Conservation (phyloP, 768 basidiomycete species). For the Daedalea quercina region DNA sequence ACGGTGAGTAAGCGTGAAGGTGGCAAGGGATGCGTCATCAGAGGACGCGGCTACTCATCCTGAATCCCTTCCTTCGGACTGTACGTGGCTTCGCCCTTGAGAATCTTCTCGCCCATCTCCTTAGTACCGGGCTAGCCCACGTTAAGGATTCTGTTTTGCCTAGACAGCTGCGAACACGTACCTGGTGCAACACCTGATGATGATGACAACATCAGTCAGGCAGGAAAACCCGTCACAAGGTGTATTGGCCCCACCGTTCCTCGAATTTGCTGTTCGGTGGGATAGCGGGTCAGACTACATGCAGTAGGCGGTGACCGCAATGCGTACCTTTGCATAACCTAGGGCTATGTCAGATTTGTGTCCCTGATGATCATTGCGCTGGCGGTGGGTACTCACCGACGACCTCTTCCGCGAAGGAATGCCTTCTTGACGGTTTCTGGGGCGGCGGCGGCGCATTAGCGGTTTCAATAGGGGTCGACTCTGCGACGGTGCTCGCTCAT, state of each 20-base stretch:
- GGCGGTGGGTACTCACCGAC: too few relatives aligned
- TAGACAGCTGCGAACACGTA: neutral
- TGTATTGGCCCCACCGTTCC: neutral
- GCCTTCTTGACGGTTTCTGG: neutral
- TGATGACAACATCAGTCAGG: neutral
- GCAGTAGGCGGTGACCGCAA: neutral
- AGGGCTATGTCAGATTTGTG: neutral
- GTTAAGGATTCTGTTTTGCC: neutral
- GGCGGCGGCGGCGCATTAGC: neutral
- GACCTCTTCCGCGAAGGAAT: constrained; percentile 6
- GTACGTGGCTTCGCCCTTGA: constrained; percentile 4
- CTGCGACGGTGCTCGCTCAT: too few relatives aligned
- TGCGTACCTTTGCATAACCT: constrained; percentile 5
- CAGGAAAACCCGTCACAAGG: neutral
- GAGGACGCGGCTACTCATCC: too few relatives aligned
- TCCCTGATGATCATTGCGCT: too few relatives aligned
- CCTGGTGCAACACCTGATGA: constrained; percentile 3
- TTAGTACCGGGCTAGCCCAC: constrained; percentile 3
- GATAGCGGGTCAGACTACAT: neutral
- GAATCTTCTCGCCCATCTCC: constrained; percentile 6
- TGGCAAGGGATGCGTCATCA: too few relatives aligned
- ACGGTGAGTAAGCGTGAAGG: too few relatives aligned
- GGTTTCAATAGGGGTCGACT: too few relatives aligned
- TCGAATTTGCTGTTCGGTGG: constrained; percentile 1
- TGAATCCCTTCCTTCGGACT: neutral